Percentiles rank a stretch among this genome's conserved stretches.
Conservation (phyloP, 805 yeast species). For the Barnettozyma wickerhamii region DNA sequence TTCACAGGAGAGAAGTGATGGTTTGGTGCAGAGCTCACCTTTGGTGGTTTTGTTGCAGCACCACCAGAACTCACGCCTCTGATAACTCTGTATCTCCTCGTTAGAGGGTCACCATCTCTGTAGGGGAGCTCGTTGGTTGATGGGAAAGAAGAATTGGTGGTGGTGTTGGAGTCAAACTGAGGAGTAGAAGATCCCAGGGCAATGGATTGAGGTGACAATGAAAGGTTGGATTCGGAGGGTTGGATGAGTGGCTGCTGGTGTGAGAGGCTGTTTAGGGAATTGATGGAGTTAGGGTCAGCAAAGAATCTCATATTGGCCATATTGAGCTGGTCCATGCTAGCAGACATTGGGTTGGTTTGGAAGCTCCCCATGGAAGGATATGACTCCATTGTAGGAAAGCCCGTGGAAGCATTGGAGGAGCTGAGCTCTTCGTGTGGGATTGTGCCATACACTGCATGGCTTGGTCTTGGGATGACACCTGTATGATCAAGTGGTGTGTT, state of each 20-base stretch:
- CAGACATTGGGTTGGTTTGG: not conserved
- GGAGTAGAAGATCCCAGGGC: constrained; percentile 4
- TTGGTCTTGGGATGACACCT: not conserved
- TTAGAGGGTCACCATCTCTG: not conserved
- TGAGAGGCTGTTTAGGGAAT: too few species aligned
- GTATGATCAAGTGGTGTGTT: not conserved
- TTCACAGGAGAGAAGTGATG: constrained; percentile 41
- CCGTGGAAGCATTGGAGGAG: not conserved
- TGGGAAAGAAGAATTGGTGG: constrained; percentile 7
- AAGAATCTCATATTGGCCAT: not conserved
- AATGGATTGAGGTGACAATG: constrained; percentile 18
- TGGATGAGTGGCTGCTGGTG: not conserved
- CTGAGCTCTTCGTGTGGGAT: not conserved
- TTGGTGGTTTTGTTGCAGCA: constrained; percentile 51
- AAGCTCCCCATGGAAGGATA: not conserved
- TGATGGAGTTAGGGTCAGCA: not conserved
- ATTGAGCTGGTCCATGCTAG: not conserved
- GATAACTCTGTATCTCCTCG: constrained; percentile 36
- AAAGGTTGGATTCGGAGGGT: constrained; percentile 11
- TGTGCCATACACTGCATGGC: not conserved
- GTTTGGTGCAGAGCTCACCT: constrained; percentile 25
- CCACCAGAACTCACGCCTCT: constrained; percentile 61
- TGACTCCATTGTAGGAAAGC: not conserved
- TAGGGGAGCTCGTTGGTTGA: not conserved
- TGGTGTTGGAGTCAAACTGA: constrained; percentile 2